Base-by-base conservation (phyloP, 495 filamentous ascomycete species). In the Beverwykella pulmonaria region DNA sequence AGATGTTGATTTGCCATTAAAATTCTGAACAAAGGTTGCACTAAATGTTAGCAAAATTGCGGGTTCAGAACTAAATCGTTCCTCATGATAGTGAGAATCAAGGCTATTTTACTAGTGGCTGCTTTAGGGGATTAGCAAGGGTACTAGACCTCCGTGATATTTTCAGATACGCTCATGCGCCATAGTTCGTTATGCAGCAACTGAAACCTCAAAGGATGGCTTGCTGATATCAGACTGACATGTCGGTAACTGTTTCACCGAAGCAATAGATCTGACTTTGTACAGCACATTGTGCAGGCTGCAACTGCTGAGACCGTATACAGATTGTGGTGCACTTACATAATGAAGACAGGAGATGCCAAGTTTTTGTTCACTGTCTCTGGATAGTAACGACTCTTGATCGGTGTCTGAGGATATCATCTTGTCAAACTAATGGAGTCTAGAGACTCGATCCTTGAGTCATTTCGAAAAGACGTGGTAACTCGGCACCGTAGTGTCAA, bases 261-360 rank as follows among this genome's bases (percentile, higher is more conserved):
- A 56, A 26, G 14, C 4, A 5, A 47, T 3, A 47, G 44, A 56
- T 56, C 2, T 27, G 10, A 14, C 26, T n/a, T 32, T 32, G 30
- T 5, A 34, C 12, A 34, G 30, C n/a, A n/a, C n/a, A 12, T 10
- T 25, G 26, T 5, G 12, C 26, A 34, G 30, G 36, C 19, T 32
- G 25, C 26, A 46, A 4, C 19, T 20, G 57, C 10, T 19, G 34
- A 22, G 10, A 6, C 20, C 5, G 49, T 9, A 7, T 2, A 22
- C 17, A 14, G 52, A 32, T 54, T 20, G 17, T 41, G 20, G 15
- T 19, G 8, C 7, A 32, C 14, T 61, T 52, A 61, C 46, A 61
- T 52, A 53, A 61, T 26, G 26, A 5, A 25, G 27, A 29, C 41
- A 61, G 47, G 47, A 52, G 47, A 39, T 53, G 47, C 59, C 59